These are phyloP conservation scores for Sonneratia caseolaris DNA, from an alignment of 345 rosid species.

Conservation along the genomic window DNA sequence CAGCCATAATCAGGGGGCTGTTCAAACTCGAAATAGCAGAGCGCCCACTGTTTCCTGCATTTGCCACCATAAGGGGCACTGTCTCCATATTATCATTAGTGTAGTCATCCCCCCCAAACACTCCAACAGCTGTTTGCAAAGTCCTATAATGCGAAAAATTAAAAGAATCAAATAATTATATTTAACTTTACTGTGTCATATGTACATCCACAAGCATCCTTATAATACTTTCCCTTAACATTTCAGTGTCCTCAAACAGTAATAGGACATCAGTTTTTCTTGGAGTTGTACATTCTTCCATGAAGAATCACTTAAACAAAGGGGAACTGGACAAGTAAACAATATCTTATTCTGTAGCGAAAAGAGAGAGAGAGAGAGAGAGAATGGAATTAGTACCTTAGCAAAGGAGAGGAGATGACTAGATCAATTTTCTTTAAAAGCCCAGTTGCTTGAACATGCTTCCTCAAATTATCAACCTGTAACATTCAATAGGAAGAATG, in stretches of 20 bases:
- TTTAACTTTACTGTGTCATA: not conserved
- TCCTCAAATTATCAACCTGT: constrained; percentile 79
- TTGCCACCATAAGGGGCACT: constrained; percentile 82
- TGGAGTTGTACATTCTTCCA: not conserved
- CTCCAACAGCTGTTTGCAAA: constrained; percentile 95
- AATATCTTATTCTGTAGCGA: not conserved
- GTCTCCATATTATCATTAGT: constrained; percentile 44
- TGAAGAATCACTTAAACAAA: not conserved
- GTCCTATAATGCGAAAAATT: constrained; percentile 42
- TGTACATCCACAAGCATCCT: not conserved
- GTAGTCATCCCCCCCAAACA: constrained; percentile 83
- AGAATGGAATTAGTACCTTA: constrained; percentile 42
- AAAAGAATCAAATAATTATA: not conserved
- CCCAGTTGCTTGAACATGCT: constrained; percentile 69
- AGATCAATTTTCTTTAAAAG: constrained; percentile 70
- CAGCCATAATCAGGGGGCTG: constrained; percentile 66
- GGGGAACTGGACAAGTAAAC: not conserved
- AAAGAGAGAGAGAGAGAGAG: too few relatives aligned
- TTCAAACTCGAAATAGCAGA: constrained; percentile 77
- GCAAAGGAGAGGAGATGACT: constrained; percentile 70
- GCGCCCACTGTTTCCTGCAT: constrained; percentile 69
- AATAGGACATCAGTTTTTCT: not conserved
- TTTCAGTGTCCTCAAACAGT: not conserved
- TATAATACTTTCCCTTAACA: not conserved
- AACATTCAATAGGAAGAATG: constrained; percentile 9